Conservation (phyloP, 129 eudicot genomes). For the carrot (Daucus carota) region DH1_v3.0 NC_030381.2:23391501-23392000, state of each 20-base stretch:
- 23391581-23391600: neutral
- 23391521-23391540: neutral
- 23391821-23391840: slow-evolving; percentile 31
- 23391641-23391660: neutral
- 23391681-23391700: neutral
- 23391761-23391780: slow-evolving; percentile 31
- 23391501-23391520: neutral
- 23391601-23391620: neutral
- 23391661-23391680: neutral
- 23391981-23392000: slow-evolving; percentile 73
- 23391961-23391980: slow-evolving; percentile 84
- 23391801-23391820: slow-evolving; percentile 48
- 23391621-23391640: neutral
- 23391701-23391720: neutral
- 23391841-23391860: slow-evolving; percentile 38
- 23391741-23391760: slow-evolving; percentile 35
- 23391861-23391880: slow-evolving; percentile 22
- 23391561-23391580: neutral
- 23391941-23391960: slow-evolving; percentile 83
- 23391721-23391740: neutral
- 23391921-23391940: slow-evolving; percentile 95
- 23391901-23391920: slow-evolving; percentile 71
- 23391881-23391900: slow-evolving; percentile 37
- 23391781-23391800: slow-evolving; percentile 37
- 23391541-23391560: neutral